Conservation (phyloP, 108 stramenopile species). For the Bacterosira constricta region DNA sequence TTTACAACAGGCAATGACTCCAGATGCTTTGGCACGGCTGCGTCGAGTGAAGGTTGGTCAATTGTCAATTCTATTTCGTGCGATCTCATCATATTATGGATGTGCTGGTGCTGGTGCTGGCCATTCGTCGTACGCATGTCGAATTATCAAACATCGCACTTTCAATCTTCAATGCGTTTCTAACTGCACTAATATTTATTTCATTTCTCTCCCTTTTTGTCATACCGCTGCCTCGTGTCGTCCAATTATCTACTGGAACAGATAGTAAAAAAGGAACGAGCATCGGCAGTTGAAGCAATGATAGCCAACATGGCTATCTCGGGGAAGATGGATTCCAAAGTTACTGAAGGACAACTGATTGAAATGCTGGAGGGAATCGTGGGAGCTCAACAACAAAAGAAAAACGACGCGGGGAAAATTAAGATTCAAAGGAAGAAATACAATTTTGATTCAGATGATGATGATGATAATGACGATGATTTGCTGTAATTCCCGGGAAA, state of each 20-base stretch:
- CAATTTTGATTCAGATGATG: conserved; percentile 86
- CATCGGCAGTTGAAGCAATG: conserved; percentile 62
- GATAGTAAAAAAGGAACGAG: conserved; percentile 70
- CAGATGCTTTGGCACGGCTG: conserved; percentile 81
- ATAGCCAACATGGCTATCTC: conserved; percentile 80
- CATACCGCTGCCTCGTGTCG: not conserved
- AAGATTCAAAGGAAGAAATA: conserved; percentile 88
- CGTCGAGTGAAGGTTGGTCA: conserved; percentile 65
- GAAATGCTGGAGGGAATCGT: conserved; percentile 85
- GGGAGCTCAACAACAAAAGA: conserved; percentile 45
- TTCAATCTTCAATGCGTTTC: too few species aligned
- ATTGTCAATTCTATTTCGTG: not conserved
- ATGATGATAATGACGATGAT: conserved; percentile 82
- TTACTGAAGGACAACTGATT: conserved; percentile 79
- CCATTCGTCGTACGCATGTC: too few species aligned
- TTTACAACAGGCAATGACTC: conserved; percentile 78
- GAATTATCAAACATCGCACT: too few species aligned
- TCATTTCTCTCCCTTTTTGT: not conserved
- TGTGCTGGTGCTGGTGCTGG: not conserved
- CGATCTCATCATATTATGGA: not conserved
- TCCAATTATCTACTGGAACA: conserved; percentile 12
- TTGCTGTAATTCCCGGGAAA: conserved; percentile 40
- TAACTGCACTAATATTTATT: too few species aligned
- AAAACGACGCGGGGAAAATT: conserved; percentile 53
- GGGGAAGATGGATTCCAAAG: conserved; percentile 77